Conservation (phyloP, 495 filamentous ascomycete species). For the Penicillium egyptiacum region DNA sequence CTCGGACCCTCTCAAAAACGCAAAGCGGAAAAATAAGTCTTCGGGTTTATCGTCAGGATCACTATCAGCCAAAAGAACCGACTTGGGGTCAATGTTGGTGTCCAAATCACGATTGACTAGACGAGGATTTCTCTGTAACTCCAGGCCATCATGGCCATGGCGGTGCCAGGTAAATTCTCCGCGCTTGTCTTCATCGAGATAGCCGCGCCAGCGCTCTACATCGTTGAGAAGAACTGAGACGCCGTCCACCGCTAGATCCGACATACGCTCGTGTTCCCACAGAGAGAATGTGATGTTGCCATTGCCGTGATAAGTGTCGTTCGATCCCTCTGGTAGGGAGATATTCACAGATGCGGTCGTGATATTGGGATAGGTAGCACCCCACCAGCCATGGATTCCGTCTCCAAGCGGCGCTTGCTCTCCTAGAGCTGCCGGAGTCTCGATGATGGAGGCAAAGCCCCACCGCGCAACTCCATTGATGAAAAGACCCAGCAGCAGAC, state of each 20-base stretch:
- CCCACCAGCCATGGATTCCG: conserved; percentile 53
- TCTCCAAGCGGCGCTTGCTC: conserved; percentile 37
- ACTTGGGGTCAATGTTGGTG: conserved; percentile 18
- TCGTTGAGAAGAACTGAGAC: conserved; percentile 91
- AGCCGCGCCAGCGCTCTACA: conserved; percentile 78
- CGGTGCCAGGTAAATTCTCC: conserved; percentile 51
- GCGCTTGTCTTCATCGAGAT: conserved; percentile 46
- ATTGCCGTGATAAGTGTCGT: conserved; percentile 38
- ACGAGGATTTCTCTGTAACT: conserved; percentile 29
- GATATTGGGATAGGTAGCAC: conserved; percentile 67
- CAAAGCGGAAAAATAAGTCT: conserved; percentile 82
- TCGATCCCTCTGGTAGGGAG: conserved; percentile 41
- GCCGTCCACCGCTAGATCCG: conserved; percentile 74
- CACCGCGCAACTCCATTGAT: conserved; percentile 90
- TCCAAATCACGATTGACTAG: conserved; percentile 22
- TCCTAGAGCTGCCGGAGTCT: conserved; percentile 69
- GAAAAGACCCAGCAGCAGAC: conserved; percentile 85
- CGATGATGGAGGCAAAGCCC: conserved; percentile 89
- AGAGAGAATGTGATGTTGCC: conserved; percentile 61
- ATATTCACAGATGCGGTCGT: conserved; percentile 50
- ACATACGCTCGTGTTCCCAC: conserved; percentile 44
- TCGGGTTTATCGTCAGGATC: conserved; percentile 41
- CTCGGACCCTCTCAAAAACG: conserved; percentile 67
- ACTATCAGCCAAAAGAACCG: conserved; percentile 36
- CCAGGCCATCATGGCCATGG: conserved; percentile 44